Evolutionary conservation across 352 stramenopile genomes (phyloP), one percentile per base, ranked within the genome.

Genomic region (Thalassiosira sp.): DNA sequence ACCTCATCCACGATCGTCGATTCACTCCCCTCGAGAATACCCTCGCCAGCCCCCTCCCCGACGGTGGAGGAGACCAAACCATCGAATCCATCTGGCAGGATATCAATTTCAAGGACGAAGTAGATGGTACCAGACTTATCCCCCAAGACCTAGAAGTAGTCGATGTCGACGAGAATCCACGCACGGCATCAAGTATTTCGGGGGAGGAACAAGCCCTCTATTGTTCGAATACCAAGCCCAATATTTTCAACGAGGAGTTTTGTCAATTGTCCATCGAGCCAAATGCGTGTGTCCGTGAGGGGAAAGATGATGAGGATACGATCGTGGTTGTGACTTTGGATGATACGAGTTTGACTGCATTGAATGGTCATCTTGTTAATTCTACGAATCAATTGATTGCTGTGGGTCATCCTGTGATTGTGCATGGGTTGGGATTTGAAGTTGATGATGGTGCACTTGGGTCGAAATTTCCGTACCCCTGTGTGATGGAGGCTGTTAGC

Each of bases 21-120:
- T 66, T 77, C 27, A 59, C 54, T 3, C 31, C 69, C 15, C 24
- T 76, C 16, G 35, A 77, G 10, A 86, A 88, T 64, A 84, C 73
- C 13, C 37, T 74, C 5, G 57, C 81, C n/a, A 68, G 82, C 45
- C 72, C 73, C 24, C 13, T 77, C 2, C 11, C 43, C 1, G 77
- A 88, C 53, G 81, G 69, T 24, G 71, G 71, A 3, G 69, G 76
- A 3, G 33, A 16, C 5, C 67, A 72, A 46, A 72, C 65, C 6
- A 13, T 76, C 13, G 57, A 59, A 33, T 45, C 11, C 20, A 33
- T 72, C 8, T 79, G 49, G 33, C 42, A 42, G 2, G 25, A 67
- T 11, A 67, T 72, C 13, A 79, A 79, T 31, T 20, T 24, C 40
- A 37, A 20, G 7, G 37, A 22, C 15, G 57, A 28, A 5, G 28